These are phyloP conservation scores for Lachnellula arida DNA, from an alignment of 2,329 filamentous ascomycete species.

Conservation along the genomic window DNA sequence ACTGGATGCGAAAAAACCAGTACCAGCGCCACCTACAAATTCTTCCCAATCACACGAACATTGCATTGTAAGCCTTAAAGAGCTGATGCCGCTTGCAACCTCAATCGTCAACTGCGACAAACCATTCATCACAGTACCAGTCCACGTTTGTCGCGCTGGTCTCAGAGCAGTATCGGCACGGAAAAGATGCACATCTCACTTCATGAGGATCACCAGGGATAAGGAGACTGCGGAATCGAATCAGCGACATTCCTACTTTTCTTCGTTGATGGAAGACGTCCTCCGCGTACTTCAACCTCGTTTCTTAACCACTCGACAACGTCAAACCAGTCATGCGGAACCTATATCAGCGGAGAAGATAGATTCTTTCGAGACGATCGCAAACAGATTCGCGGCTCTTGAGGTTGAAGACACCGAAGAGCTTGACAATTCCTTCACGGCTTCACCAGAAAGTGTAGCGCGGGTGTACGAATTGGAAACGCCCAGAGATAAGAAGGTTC, in stretches of 20 bases:
- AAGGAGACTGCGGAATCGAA: conserved; percentile 5
- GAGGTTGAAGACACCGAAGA: conserved; percentile 12
- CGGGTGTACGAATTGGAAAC: not conserved
- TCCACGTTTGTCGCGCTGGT: conserved; percentile 9
- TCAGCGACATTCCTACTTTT: conserved; percentile 9
- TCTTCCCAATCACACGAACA: not conserved
- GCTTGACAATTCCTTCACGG: not conserved
- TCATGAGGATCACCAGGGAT: not conserved
- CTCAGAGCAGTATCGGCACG: conserved; percentile 11
- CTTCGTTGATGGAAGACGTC: conserved; percentile 11
- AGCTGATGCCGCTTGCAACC: conserved; percentile 8
- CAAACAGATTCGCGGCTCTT: conserved; percentile 11
- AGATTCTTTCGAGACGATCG: not conserved
- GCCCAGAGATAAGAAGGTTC: not conserved
- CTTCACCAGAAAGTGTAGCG: not conserved
- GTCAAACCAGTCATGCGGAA: not conserved
- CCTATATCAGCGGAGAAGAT: not conserved
- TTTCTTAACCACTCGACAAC: not conserved
- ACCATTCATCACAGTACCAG: conserved; percentile 1
- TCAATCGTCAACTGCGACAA: conserved; percentile 4
- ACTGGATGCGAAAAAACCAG: not conserved
- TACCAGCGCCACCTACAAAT: not conserved
- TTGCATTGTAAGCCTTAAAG: not conserved
- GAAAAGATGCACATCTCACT: conserved; percentile 6
- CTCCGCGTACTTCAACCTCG: conserved; percentile 11